A percentile compares a stretch with the other conserved stretches of the same genome.
phyloP scores from a whole-genome alignment of 2,329 filamentous ascomycete genomes.

The Coniochaeta sp. region DNA sequence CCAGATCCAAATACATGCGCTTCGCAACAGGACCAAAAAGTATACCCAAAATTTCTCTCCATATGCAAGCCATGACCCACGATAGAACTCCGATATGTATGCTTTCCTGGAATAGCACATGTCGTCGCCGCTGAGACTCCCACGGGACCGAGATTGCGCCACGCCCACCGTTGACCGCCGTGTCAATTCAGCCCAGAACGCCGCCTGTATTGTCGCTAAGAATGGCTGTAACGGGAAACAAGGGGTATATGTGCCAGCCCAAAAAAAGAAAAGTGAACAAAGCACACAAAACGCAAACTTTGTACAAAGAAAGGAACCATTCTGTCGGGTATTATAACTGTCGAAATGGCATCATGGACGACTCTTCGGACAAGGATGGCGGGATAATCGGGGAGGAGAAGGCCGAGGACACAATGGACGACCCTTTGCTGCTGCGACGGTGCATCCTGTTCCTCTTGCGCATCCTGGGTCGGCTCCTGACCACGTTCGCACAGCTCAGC shows the following conservation, averaged over 20 bases:
- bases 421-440: slow-evolving; percentile 11
- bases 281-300: background rate
- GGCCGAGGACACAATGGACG: slow-evolving; percentile 6
- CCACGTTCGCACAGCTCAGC: slow-evolving; percentile 23
- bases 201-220: background rate
- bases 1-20: background rate
- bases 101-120: background rate
- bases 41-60: background rate
- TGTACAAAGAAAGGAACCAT: background rate
- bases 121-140: too few species aligned
- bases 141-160: background rate
- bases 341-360: background rate
- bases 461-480: slow-evolving; percentile 26
- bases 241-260: background rate
- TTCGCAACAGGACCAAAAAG: background rate
- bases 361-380: slow-evolving; percentile 5
- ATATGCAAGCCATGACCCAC: background rate
- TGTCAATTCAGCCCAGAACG: background rate
- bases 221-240: background rate
- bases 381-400: slow-evolving; percentile 12
- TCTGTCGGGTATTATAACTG: background rate
- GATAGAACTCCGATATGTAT: background rate
- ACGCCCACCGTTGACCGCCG: background rate
- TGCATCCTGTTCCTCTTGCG: slow-evolving; percentile 18
- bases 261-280: background rate